Evolutionary conservation across 768 basidiomycete species (phyloP).

Genomic region (Dacryopinax spathularia): DNA sequence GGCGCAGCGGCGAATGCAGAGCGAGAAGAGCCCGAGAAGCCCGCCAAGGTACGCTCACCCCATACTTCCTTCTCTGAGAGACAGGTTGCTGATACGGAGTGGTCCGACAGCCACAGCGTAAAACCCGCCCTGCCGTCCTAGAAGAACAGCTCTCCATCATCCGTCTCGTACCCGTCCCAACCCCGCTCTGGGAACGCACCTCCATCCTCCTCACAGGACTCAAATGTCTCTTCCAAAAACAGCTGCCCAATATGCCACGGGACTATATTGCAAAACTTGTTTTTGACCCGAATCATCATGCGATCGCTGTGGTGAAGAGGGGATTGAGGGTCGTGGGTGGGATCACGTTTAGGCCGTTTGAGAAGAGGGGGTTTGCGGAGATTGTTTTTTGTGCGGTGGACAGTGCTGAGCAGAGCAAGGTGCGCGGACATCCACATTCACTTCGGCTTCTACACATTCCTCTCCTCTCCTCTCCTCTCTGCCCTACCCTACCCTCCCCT

Average conservation of each 20-base stretch:
- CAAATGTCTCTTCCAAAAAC: constrained; percentile 92
- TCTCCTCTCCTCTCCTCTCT: neutral
- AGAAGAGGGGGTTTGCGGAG: constrained; percentile 88
- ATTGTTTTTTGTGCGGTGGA: constrained; percentile 98
- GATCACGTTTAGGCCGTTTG: constrained; percentile 92
- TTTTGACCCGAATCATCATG: constrained; percentile 82
- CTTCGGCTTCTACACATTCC: neutral
- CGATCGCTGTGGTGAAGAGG: constrained; percentile 84
- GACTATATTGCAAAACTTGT: constrained; percentile 96
- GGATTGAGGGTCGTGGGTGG: constrained; percentile 95
- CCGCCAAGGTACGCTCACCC: neutral
- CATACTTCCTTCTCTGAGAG: neutral
- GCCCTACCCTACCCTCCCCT: neutral
- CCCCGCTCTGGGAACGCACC: constrained; percentile 37
- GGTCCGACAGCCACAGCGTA: neutral
- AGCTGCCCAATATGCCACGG: constrained; percentile 95
- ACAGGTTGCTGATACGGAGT: neutral
- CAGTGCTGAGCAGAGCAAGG: constrained; percentile 94
- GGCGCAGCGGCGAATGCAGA: neutral
- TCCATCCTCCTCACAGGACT: constrained; percentile 82
- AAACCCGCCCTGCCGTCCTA: neutral
- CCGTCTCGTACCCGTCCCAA: neutral
- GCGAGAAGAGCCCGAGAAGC: neutral
- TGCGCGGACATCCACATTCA: too few relatives aligned
- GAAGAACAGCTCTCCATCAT: constrained; percentile 1